phyloP scores from a whole-genome alignment of 108 stramenopile species.

The Seminavis robusta region DNA sequence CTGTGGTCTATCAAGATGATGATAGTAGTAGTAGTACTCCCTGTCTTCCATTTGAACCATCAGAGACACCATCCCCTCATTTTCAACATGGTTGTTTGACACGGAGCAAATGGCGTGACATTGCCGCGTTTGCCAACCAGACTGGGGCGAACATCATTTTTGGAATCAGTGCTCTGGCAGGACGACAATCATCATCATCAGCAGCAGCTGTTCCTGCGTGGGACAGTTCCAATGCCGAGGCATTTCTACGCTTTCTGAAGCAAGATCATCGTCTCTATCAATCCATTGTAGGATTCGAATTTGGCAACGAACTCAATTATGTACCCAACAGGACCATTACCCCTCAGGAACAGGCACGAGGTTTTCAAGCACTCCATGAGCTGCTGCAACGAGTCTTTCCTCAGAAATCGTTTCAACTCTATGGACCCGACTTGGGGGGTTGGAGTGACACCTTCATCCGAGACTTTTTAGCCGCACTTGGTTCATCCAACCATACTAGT shows the following conservation, averaged over 20 bases:
- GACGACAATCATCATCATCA: background rate
- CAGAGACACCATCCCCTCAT: too few relatives aligned
- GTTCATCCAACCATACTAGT: too few relatives aligned
- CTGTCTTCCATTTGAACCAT: too few relatives aligned
- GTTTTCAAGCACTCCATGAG: slow-evolving; percentile 2
- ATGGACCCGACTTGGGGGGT: background rate
- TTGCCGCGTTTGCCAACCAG: too few relatives aligned
- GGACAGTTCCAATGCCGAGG: background rate
- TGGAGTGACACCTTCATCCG: background rate
- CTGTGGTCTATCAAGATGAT: slow-evolving; percentile 4
- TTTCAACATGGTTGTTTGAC: background rate
- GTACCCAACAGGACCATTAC: background rate
- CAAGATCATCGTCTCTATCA: background rate
- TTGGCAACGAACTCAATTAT: background rate
- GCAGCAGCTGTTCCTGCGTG: background rate
- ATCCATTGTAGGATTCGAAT: background rate
- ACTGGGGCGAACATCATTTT: too few relatives aligned
- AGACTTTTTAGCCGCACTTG: too few relatives aligned
- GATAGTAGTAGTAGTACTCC: too few relatives aligned
- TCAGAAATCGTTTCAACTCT: background rate
- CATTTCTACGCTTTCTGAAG: too few relatives aligned
- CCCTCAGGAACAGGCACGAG: background rate
- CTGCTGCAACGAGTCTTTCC: background rate
- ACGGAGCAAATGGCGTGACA: too few relatives aligned
- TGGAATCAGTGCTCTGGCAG: too few relatives aligned